These are phyloP conservation scores for Medicago arabica DNA, from an alignment of 306 rosid genomes.

Conservation along the genomic window DNA sequence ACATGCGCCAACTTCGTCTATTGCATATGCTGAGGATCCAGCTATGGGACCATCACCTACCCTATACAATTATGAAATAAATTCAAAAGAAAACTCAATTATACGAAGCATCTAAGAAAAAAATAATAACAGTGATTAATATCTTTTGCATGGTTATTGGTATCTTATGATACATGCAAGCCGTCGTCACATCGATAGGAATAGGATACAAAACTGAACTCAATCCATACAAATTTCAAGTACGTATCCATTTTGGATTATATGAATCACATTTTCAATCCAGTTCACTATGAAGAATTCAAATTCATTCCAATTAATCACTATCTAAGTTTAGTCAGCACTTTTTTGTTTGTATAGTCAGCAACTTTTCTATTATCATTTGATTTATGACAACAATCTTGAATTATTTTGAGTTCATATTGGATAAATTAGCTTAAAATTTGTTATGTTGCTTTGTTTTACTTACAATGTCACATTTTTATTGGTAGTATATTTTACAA, in stretches of 20 bases:
- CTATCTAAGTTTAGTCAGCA: background rate
- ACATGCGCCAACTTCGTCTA: constrained; percentile 84
- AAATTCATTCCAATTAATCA: too few species aligned
- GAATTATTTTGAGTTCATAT: too few species aligned
- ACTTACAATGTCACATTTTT: too few species aligned
- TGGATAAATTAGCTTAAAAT: too few species aligned
- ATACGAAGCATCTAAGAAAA: background rate
- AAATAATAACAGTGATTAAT: too few species aligned
- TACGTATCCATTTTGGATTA: background rate
- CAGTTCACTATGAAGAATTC: background rate
- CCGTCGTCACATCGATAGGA: background rate
- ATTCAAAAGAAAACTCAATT: background rate
- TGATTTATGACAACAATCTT: background rate
- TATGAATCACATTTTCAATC: background rate
- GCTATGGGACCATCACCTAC: constrained; percentile 96
- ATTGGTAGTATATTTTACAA: too few species aligned
- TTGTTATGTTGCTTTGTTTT: too few species aligned
- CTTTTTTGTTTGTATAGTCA: background rate
- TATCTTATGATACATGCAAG: background rate
- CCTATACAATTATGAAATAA: constrained; percentile 57
- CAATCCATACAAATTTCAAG: background rate
- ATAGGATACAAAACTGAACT: background rate
- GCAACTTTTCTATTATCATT: too few species aligned
- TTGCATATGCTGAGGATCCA: constrained; percentile 86
- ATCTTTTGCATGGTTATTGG: background rate